Conservation (phyloP, 495 filamentous ascomycete genomes). For the Trichoderma reesei region DNA sequence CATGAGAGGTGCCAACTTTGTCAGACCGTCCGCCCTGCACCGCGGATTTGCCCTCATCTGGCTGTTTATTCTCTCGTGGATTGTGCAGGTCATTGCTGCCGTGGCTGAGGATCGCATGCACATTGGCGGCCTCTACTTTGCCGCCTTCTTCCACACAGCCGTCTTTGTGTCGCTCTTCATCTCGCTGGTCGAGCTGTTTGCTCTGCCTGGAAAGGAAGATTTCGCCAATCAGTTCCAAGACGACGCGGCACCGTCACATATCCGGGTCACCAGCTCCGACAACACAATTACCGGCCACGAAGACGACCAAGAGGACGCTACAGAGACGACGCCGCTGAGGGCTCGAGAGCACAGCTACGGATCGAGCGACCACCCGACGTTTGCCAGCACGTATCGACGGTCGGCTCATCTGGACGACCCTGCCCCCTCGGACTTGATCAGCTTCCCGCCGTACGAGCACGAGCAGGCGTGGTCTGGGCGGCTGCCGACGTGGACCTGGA, state of each 20-base stretch:
- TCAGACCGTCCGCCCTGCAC: constrained; percentile 79
- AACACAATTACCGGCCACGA: constrained; percentile 20
- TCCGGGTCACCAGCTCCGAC: not conserved
- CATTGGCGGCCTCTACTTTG: constrained; percentile 70
- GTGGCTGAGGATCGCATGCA: constrained; percentile 60
- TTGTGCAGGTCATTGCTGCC: constrained; percentile 60
- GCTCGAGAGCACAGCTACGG: constrained; percentile 27
- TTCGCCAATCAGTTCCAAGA: constrained; percentile 46
- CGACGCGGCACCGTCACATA: constrained; percentile 9
- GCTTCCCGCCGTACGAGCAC: constrained; percentile 46
- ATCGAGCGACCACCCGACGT: constrained; percentile 50
- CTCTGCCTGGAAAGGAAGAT: constrained; percentile 57
- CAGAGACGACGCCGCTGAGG: constrained; percentile 74
- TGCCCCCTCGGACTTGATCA: not conserved
- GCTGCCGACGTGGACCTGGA: constrained; percentile 76
- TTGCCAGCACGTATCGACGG: constrained; percentile 54
- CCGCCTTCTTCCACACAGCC: constrained; percentile 69
- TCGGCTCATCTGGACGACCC: constrained; percentile 23
- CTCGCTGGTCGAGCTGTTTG: constrained; percentile 67
- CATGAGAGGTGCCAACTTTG: constrained; percentile 68
- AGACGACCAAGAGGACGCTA: constrained; percentile 42
- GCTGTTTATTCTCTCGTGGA: constrained; percentile 68
- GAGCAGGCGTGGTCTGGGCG: constrained; percentile 80
- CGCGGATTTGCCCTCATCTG: constrained; percentile 73
- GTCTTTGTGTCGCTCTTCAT: constrained; percentile 66